Percentiles rank a stretch among this genome's conserved stretches.
Conservation (phyloP, 1,139 yeast genomes). For the Blastobotrys indianensis region DNA sequence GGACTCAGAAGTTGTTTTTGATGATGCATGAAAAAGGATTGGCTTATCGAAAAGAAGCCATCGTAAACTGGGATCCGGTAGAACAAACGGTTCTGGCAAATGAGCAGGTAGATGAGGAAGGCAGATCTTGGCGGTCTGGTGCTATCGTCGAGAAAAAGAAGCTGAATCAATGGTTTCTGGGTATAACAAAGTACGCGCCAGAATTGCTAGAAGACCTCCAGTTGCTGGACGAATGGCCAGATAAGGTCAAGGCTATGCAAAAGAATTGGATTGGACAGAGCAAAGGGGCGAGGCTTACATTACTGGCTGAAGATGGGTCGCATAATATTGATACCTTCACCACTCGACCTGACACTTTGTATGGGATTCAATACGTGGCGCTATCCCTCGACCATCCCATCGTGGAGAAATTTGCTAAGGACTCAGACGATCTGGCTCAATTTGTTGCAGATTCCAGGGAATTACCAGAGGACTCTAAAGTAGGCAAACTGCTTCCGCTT, state of each 20-base stretch:
- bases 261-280: constrained; percentile 90
- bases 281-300: constrained; percentile 60
- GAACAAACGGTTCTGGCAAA: constrained; percentile 92
- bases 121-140: constrained; percentile 95
- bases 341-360: constrained; percentile 83
- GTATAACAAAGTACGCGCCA: constrained; percentile 75
- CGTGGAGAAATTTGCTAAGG: constrained; percentile 35
- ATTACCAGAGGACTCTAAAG: constrained; percentile 40
- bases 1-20: constrained; percentile 84
- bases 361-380: constrained; percentile 77
- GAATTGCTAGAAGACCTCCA: constrained; percentile 59
- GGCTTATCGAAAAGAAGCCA: constrained; percentile 81
- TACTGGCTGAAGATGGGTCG: constrained; percentile 1
- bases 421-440: constrained; percentile 38
- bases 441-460: constrained; percentile 37
- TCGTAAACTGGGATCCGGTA: constrained; percentile 96
- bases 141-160: constrained; percentile 79
- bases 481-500: constrained; percentile 50
- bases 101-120: constrained; percentile 90
- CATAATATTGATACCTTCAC: constrained; percentile 44
- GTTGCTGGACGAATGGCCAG: constrained; percentile 70
- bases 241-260: constrained; percentile 85
- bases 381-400: constrained; percentile 67
- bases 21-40: constrained; percentile 66
- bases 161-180: constrained; percentile 88